phyloP scores from a whole-genome alignment of 441 rosid species.

The Mallotus repandus region DNA sequence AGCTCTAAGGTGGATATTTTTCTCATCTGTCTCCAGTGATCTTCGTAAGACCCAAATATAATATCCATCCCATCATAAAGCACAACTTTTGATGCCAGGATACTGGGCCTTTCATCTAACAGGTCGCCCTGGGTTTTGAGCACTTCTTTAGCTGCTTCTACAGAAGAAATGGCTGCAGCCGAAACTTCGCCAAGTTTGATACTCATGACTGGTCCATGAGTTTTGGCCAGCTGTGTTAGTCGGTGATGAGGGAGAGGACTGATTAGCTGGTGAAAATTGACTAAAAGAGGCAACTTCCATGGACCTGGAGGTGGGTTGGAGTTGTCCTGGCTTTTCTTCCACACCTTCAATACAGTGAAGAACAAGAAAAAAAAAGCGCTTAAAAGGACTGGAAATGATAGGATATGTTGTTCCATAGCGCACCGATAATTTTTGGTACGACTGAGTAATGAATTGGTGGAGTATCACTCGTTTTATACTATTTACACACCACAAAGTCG shows the following conservation, averaged over 20 bases:
- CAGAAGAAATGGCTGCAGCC: background rate
- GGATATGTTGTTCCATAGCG: no score
- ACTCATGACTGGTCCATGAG: constrained; percentile 4
- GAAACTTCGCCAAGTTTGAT: constrained; percentile 1
- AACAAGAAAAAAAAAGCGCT: no score
- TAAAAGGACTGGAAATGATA: no score
- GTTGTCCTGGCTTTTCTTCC: no score
- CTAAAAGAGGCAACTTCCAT: background rate
- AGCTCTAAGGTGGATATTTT: constrained; percentile 6
- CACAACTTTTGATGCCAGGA: background rate
- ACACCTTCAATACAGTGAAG: no score
- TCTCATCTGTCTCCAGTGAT: constrained; percentile 5
- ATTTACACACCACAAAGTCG: no score
- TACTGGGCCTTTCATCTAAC: background rate
- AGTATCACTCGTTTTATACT: no score
- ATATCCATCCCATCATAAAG: background rate
- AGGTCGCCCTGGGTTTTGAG: background rate
- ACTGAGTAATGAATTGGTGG: no score
- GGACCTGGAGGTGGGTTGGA: background rate
- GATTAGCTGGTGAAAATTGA: constrained; percentile 1
- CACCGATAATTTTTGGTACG: no score
- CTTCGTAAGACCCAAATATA: background rate
- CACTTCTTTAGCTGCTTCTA: constrained; percentile 4
- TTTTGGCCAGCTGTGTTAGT: constrained; percentile 2
- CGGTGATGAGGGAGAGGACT: background rate